Percentiles rank a stretch among this genome's conserved stretches.
Conservation (phyloP, 2,329 filamentous ascomycete species). For the Penicillium sp. region DNA sequence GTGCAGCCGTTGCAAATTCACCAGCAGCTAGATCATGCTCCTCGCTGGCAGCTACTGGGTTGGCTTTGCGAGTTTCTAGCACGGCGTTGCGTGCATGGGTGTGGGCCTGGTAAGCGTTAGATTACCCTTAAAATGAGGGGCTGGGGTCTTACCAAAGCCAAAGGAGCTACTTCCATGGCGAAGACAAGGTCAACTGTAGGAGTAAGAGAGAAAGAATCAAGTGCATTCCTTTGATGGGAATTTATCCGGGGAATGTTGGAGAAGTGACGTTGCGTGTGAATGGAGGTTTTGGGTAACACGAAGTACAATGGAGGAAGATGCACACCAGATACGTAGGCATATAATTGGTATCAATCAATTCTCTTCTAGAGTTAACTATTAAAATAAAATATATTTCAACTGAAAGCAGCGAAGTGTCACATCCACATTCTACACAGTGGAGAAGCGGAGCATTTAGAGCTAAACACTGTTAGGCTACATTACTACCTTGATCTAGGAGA, state of each 20-base stretch:
- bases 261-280: conserved; percentile 6
- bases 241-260: conserved; percentile 2
- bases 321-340: neutral
- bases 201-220: neutral
- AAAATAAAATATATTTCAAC: too few species aligned
- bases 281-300: neutral
- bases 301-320: neutral
- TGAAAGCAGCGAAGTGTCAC: conserved; percentile 11
- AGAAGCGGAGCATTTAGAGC: conserved; percentile 3
- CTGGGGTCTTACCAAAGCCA: conserved; percentile 56
- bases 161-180: conserved; percentile 66
- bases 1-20: conserved; percentile 82
- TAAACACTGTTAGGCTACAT: neutral
- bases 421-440: conserved; percentile 19
- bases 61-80: conserved; percentile 62
- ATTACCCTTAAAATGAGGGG: neutral
- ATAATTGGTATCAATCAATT: too few species aligned
- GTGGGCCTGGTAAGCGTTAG: conserved; percentile 61
- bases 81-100: conserved; percentile 84
- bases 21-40: conserved; percentile 85
- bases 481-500: neutral
- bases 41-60: conserved; percentile 78
- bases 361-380: too few species aligned
- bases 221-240: neutral
- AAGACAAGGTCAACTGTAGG: neutral